phyloP scores from a whole-genome alignment of 108 stramenopile genomes.

The Cyclotella kingstonii region DNA sequence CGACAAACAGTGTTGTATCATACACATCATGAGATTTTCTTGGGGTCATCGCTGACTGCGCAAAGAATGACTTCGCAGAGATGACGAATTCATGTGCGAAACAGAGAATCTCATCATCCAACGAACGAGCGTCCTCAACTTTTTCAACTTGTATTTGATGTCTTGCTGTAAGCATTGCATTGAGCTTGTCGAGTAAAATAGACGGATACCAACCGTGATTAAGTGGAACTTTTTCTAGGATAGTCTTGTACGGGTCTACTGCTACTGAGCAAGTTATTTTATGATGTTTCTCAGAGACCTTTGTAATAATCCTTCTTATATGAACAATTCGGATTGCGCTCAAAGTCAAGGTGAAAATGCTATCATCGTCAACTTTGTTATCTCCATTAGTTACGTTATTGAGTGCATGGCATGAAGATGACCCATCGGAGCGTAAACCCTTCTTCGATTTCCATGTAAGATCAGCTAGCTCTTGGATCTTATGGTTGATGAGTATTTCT shows the following conservation, averaged over 20 bases:
- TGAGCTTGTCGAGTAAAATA: slow-evolving; percentile 32
- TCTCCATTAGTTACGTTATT: slow-evolving; percentile 1
- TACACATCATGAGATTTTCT: neutral
- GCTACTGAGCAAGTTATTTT: neutral
- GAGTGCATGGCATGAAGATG: neutral
- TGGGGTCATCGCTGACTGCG: slow-evolving; percentile 4
- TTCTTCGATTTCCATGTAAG: slow-evolving; percentile 13
- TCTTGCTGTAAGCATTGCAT: slow-evolving; percentile 20
- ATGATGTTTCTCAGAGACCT: neutral
- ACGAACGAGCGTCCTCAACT: neutral
- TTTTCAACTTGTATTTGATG: slow-evolving; percentile 14
- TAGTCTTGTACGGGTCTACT: slow-evolving; percentile 24
- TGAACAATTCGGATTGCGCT: slow-evolving; percentile 28
- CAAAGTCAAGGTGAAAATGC: slow-evolving; percentile 24
- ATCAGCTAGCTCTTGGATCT: slow-evolving; percentile 22
- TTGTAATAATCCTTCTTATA: slow-evolving; percentile 19
- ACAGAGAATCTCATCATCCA: slow-evolving; percentile 14
- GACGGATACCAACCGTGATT: slow-evolving; percentile 18
- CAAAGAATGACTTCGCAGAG: slow-evolving; percentile 13
- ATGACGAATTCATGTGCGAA: slow-evolving; percentile 21
- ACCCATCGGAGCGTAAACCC: neutral
- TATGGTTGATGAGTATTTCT: slow-evolving; percentile 28
- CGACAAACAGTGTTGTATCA: slow-evolving; percentile 26
- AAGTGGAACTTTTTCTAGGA: slow-evolving; percentile 21
- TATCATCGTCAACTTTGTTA: slow-evolving; percentile 2